These are phyloP conservation scores for Trichoderma atroviride DNA, from an alignment of 2,329 filamentous ascomycete genomes.

Conservation along the genomic window DNA sequence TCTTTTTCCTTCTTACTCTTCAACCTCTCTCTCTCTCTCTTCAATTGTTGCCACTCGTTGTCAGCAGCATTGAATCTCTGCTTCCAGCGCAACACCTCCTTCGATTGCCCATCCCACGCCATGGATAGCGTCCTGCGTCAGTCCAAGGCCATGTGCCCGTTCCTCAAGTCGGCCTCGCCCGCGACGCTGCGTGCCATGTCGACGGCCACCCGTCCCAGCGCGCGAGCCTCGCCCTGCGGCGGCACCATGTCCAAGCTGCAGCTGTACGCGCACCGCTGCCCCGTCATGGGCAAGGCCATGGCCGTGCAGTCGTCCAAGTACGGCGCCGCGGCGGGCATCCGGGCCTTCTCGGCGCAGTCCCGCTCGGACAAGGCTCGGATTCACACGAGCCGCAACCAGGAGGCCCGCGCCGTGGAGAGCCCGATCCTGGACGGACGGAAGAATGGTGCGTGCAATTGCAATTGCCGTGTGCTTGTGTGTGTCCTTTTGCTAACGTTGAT, in stretches of 20 bases:
- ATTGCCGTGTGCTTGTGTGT: neutral
- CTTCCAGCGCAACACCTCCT: neutral
- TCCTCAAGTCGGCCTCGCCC: conserved; percentile 91
- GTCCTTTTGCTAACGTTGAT: neutral
- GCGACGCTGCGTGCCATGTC: conserved; percentile 89
- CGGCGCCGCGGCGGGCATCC: conserved; percentile 52
- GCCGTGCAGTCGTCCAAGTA: conserved; percentile 74
- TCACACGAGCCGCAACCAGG: conserved; percentile 77
- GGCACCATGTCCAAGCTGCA: conserved; percentile 97
- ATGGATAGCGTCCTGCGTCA: conserved; percentile 97
- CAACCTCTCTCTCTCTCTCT: neutral
- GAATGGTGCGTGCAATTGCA: conserved; percentile 49
- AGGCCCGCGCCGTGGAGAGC: conserved; percentile 75
- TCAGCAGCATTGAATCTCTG: conserved; percentile 1
- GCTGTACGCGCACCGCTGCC: conserved; percentile 90
- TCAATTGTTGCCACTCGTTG: conserved; percentile 8
- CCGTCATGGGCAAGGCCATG: conserved; percentile 97
- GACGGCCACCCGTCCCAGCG: conserved; percentile 67
- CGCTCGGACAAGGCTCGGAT: conserved; percentile 67
- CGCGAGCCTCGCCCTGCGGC: conserved; percentile 66
- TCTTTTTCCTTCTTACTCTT: neutral
- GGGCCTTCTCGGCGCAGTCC: conserved; percentile 54
- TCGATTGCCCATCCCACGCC: conserved; percentile 29
- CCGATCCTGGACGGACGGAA: conserved; percentile 52
- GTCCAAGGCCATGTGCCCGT: conserved; percentile 95